These are phyloP conservation scores for Phycomyces nitens DNA, from an alignment of 192 early-diverging fungal species.

Conservation along the genomic window DNA sequence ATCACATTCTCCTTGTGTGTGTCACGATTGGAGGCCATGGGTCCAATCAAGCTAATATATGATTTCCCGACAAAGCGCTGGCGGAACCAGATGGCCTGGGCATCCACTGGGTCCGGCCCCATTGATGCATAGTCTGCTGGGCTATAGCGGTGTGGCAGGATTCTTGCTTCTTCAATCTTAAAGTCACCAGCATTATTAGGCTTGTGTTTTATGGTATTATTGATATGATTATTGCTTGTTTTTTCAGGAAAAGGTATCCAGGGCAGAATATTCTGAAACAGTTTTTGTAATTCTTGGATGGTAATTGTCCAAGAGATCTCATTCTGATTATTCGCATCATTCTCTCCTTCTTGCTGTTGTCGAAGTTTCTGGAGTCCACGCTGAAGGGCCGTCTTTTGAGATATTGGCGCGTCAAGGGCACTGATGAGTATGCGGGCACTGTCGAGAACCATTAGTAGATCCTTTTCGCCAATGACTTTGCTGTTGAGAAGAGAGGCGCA, in stretches of 20 bases:
- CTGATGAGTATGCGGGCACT: constrained; percentile 3
- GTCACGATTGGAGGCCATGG: not conserved
- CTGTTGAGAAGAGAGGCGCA: not conserved
- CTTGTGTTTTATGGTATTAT: not conserved
- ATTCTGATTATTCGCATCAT: too few species aligned
- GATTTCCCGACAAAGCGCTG: constrained; percentile 15
- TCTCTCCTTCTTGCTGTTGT: not conserved
- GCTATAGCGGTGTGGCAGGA: not conserved
- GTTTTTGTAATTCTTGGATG: too few species aligned
- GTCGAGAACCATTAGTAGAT: constrained; percentile 2
- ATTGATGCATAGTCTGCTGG: constrained; percentile 6
- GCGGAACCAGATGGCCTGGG: constrained; percentile 14
- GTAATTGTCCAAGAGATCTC: too few species aligned
- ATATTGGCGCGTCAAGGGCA: not conserved
- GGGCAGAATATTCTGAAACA: too few species aligned
- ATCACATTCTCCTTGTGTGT: constrained; percentile 5
- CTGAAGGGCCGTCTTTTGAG: not conserved
- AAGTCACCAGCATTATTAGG: not conserved
- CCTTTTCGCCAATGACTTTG: not conserved
- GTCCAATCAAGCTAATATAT: constrained; percentile 16
- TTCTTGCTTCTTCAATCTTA: not conserved
- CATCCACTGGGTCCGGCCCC: constrained; percentile 7
- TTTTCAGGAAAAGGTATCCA: too few species aligned
- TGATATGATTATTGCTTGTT: too few species aligned
- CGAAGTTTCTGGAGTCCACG: not conserved